Percentiles rank a stretch among this genome's conserved stretches.
These are phyloP conservation scores for Vanrija pseudolonga DNA, from an alignment of 1,284 basidiomycete species.

Conservation along the genomic window DNA sequence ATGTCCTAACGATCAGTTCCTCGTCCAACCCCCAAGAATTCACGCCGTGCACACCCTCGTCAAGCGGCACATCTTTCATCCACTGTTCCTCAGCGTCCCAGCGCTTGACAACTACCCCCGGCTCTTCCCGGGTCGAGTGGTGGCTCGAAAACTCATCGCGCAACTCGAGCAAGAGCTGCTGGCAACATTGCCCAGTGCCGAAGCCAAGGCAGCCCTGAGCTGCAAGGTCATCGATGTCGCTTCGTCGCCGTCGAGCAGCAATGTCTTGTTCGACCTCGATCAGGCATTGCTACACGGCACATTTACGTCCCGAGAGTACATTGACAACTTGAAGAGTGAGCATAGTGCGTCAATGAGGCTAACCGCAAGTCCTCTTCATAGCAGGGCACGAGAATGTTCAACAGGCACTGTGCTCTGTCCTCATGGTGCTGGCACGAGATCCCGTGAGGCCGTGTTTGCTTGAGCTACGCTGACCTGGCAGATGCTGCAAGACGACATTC, in stretches of 20 bases:
- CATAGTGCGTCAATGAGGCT: neutral
- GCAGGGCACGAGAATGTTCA: slow-evolving; percentile 4
- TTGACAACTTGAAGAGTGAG: slow-evolving; percentile 6
- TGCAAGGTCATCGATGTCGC: neutral
- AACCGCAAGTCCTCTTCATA: slow-evolving; percentile 1
- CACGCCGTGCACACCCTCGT: slow-evolving; percentile 2
- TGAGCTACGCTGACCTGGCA: too few species aligned
- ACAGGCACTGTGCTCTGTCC: neutral
- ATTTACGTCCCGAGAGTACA: neutral
- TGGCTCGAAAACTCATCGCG: neutral
- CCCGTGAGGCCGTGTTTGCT: neutral
- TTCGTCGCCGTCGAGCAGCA: neutral
- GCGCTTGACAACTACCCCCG: neutral
- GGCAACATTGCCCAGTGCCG: neutral
- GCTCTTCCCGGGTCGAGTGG: neutral
- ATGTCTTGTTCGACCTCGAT: neutral
- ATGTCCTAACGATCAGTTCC: neutral
- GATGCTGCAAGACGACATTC: neutral
- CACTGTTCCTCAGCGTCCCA: slow-evolving; percentile 1
- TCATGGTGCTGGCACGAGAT: neutral
- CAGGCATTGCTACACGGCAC: neutral
- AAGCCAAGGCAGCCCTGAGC: neutral
- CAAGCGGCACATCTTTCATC: slow-evolving; percentile 3
- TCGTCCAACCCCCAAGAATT: neutral
- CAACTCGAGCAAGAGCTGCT: slow-evolving; percentile 1